A percentile compares a stretch with the other conserved stretches of the same genome.
Conservation (phyloP, 495 filamentous ascomycete genomes). For the Penicillium chermesinum region DNA sequence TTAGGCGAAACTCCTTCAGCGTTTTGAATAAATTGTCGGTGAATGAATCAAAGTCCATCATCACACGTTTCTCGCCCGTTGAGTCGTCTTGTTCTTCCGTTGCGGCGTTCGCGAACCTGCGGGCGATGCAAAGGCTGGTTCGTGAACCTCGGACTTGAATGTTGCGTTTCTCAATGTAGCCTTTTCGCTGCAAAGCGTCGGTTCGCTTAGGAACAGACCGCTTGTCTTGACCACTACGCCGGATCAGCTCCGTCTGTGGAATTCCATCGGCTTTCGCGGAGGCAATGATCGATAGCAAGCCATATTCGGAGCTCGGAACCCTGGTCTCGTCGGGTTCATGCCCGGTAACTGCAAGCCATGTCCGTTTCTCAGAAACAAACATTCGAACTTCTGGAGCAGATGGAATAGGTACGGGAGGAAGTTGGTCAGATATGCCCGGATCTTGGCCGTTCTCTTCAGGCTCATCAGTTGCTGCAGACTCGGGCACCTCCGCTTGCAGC, state of each 20-base stretch:
- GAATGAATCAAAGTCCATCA: slow-evolving; percentile 44
- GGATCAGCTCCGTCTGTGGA: slow-evolving; percentile 70
- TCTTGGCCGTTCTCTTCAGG: slow-evolving; percentile 4
- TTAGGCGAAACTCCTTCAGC: slow-evolving; percentile 39
- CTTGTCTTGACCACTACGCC: slow-evolving; percentile 78
- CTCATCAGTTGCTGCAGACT: slow-evolving; percentile 4
- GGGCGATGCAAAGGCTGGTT: slow-evolving; percentile 64
- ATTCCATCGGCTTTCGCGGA: slow-evolving; percentile 64
- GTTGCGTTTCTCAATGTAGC: slow-evolving; percentile 78
- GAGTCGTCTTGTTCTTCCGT: slow-evolving; percentile 2
- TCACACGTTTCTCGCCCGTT: slow-evolving; percentile 6
- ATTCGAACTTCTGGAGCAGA: slow-evolving; percentile 33
- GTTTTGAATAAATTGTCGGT: slow-evolving; percentile 42
- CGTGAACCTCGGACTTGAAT: slow-evolving; percentile 58
- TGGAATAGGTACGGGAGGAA: no score
- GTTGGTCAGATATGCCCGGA: no score
- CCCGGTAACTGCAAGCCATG: slow-evolving; percentile 77
- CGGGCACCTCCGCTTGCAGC: slow-evolving; percentile 1
- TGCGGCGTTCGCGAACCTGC: slow-evolving; percentile 45
- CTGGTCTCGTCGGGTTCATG: slow-evolving; percentile 70
- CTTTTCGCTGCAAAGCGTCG: slow-evolving; percentile 64
- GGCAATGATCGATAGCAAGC: slow-evolving; percentile 75
- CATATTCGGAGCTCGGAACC: slow-evolving; percentile 64
- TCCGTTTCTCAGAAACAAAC: slow-evolving; percentile 55
- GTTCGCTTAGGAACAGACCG: slow-evolving; percentile 81